These are phyloP conservation scores for Dictyostelium intermedium DNA, from an alignment of 78 protist genomes.

Conservation along the genomic window DNA sequence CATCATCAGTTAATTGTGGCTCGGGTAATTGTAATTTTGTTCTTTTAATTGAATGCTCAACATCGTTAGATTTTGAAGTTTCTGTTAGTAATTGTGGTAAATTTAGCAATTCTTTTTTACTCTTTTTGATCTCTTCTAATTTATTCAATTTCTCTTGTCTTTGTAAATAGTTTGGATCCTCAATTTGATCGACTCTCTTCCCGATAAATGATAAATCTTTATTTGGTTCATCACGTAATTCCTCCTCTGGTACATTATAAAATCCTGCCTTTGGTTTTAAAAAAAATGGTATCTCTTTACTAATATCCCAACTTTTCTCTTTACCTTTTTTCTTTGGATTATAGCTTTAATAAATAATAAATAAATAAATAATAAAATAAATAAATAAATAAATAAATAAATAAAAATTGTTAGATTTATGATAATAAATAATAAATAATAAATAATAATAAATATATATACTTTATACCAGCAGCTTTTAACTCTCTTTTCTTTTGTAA, in stretches of 20 bases:
- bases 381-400: neutral
- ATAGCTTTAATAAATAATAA: neutral
- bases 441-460: neutral
- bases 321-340: slow-evolving; percentile 36
- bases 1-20: slow-evolving; percentile 92
- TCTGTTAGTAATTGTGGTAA: slow-evolving; percentile 83
- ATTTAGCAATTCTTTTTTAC: slow-evolving; percentile 47
- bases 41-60: slow-evolving; percentile 51
- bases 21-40: slow-evolving; percentile 80
- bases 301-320: slow-evolving; percentile 63
- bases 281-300: slow-evolving; percentile 88
- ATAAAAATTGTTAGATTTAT: neutral
- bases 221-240: slow-evolving; percentile 37
- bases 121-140: slow-evolving; percentile 63
- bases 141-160: slow-evolving; percentile 65
- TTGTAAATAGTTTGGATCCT: slow-evolving; percentile 59
- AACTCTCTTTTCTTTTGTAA: slow-evolving; percentile 98
- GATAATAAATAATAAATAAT: neutral
- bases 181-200: slow-evolving; percentile 65
- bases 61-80: slow-evolving; percentile 82
- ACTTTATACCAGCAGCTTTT: slow-evolving; percentile 94
- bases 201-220: slow-evolving; percentile 29
- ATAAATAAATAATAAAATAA: neutral
- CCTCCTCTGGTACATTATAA: slow-evolving; percentile 63
- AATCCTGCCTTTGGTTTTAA: slow-evolving; percentile 80